Conservation (phyloP, 345 rosid genomes). For the Theobroma cacao region DNA sequence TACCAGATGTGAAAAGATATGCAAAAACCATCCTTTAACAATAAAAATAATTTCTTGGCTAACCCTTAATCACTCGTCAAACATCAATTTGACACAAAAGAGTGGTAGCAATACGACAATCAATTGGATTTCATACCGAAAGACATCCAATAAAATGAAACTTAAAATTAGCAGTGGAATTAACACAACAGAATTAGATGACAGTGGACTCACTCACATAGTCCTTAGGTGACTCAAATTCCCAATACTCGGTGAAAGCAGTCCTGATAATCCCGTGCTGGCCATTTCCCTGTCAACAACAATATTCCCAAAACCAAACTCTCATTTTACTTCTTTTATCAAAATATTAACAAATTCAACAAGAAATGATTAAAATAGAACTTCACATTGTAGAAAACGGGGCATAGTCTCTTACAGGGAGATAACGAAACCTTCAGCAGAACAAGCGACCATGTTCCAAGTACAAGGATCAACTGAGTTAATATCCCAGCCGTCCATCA, state of each 20-base stretch:
- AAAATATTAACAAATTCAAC: not conserved
- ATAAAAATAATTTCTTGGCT: not conserved
- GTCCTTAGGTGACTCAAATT: constrained; percentile 71
- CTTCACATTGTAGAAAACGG: not conserved
- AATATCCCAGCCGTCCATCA: constrained; percentile 87
- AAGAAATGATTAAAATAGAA: not conserved
- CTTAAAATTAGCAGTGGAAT: not conserved
- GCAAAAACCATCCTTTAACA: not conserved
- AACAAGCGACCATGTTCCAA: constrained; percentile 96
- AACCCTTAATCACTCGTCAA: not conserved
- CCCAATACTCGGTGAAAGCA: constrained; percentile 69
- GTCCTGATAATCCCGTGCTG: constrained; percentile 71
- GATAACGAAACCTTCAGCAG: constrained; percentile 66
- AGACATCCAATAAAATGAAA: not conserved
- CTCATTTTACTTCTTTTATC: not conserved
- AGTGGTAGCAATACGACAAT: not conserved
- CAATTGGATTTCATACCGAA: not conserved
- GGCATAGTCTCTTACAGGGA: constrained; percentile 58
- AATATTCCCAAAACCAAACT: constrained; percentile 1
- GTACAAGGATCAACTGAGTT: constrained; percentile 99
- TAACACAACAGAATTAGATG: not conserved
- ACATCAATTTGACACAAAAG: not conserved
- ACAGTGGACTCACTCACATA: constrained; percentile 51
- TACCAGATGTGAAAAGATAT: not conserved
- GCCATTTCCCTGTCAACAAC: constrained; percentile 66